phyloP scores from a whole-genome alignment of 108 stramenopile species.

The Mayamaea pseudoterrestris region DNA sequence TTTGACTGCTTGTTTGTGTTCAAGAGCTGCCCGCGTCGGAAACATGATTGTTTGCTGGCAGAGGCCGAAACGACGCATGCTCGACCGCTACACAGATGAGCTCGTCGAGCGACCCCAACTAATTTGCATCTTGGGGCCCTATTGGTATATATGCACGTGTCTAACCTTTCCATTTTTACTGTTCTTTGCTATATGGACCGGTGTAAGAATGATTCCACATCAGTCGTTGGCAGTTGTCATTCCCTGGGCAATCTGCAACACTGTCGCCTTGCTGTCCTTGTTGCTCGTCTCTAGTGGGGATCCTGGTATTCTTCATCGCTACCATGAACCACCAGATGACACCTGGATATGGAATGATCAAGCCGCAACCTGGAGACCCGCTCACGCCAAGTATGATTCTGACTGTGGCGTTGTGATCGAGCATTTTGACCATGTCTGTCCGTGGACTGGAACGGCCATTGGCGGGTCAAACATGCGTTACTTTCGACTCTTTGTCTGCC shows the following conservation, averaged over 20 bases:
- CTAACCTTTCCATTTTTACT: constrained; percentile 25
- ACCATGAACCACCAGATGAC: constrained; percentile 12
- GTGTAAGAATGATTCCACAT: too few species aligned
- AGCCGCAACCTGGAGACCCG: constrained; percentile 71
- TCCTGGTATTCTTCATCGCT: constrained; percentile 42
- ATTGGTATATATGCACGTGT: constrained; percentile 21
- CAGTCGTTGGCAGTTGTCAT: constrained; percentile 13
- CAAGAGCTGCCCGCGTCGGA: constrained; percentile 3
- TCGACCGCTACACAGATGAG: neutral
- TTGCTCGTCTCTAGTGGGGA: constrained; percentile 27
- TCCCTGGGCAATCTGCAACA: constrained; percentile 13
- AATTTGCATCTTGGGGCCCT: constrained; percentile 45
- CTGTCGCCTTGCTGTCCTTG: constrained; percentile 17
- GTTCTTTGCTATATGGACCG: constrained; percentile 11
- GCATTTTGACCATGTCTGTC: constrained; percentile 82
- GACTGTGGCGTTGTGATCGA: constrained; percentile 77
- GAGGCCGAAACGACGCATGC: neutral
- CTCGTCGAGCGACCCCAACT: constrained; percentile 12
- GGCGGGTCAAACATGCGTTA: constrained; percentile 71
- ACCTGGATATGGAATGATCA: constrained; percentile 80
- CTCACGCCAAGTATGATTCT: constrained; percentile 57
- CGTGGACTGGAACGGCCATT: constrained; percentile 76
- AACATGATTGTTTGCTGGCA: constrained; percentile 2
- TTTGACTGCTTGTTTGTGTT: neutral
- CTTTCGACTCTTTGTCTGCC: constrained; percentile 40